phyloP scores from a whole-genome alignment of 148 eudicot species.

The Diospyros kaki region DNA sequence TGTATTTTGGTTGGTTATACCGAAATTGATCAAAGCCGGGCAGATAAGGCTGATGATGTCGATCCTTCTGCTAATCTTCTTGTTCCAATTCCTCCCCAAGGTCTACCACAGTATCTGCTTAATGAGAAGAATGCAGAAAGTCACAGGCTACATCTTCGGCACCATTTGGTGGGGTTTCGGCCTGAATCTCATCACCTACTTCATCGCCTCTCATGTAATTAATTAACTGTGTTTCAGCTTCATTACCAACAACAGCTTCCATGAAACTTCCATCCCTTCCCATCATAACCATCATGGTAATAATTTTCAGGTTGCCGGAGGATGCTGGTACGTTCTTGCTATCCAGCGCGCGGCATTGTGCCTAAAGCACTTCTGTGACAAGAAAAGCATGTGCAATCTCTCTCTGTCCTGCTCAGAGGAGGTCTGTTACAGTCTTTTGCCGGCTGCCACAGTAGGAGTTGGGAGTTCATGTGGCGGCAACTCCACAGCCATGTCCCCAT shows the following conservation, averaged over 20 bases:
- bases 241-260: too few species aligned
- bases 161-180: conserved; percentile 97
- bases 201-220: conserved; percentile 83
- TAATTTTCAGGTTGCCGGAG: conserved; percentile 61
- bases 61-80: conserved; percentile 53
- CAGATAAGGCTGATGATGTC: conserved; percentile 49
- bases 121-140: conserved; percentile 85
- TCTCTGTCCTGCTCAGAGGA: conserved; percentile 60
- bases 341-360: conserved; percentile 74
- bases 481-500: conserved; percentile 22
- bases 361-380: conserved; percentile 52
- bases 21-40: conserved; percentile 50
- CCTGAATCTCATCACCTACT: conserved; percentile 84
- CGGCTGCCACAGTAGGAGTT: conserved; percentile 11
- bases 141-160: conserved; percentile 86
- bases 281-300: too few species aligned
- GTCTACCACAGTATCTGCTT: conserved; percentile 59
- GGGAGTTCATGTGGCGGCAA: conserved; percentile 38
- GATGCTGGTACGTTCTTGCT: conserved; percentile 89
- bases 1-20: conserved; percentile 62
- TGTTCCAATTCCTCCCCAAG: conserved; percentile 77
- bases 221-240: too few species aligned
- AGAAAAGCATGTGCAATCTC: conserved; percentile 31
- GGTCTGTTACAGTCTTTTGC: conserved; percentile 46
- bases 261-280: too few species aligned